Evolutionary conservation across 1,139 yeast species (phyloP), one percentile per base, ranked within the genome.

Genomic region (Casaregolazyma suthepensis): DNA sequence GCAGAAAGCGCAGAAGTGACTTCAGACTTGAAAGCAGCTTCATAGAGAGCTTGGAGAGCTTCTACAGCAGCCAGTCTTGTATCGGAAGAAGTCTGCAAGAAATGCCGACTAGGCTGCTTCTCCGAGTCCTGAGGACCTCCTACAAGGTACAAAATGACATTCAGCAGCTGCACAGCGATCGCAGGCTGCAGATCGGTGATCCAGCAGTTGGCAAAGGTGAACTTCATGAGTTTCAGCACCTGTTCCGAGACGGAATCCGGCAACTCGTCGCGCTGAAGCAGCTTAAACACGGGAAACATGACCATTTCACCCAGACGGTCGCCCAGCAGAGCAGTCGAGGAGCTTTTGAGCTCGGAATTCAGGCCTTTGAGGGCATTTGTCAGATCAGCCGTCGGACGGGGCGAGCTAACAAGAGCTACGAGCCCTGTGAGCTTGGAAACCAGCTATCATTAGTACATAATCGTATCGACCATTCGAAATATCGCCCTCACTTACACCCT

Each of bases 231-330:
- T 13, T 68, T 64, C 9, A 82, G 61, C 1, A 78, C 64, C 29
- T 69, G 65, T 54, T 79, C 81, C 2, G 75, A 68, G 46, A 74
- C 76, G 1, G 74, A 58, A 52, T 76, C 79, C 2, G 77, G 73
- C 1, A 81, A 61, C 13, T 49, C 50, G 19, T 71, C 66, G 47
- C 67, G 63, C 56, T 78, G 77, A 42, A 84, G 66, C 1, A 83
- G 63, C 54, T 75, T 75, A 1, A 82, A 75, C 1, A 84, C 59
- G 0, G 90, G 89, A 26, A 81, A 77, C 64, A 82, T 83, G 1
- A 83, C 73, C 57, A 83, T 82, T 59, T 83, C 87, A 0, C 85
- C 87, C 19, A 83, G 64, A 73, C 52, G 47, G 31, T 52, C 54
- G 29, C 55, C 59, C 18, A 23, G 13, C 38, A 54, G 58, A 9